phyloP scores from a whole-genome alignment of 192 early-diverging fungal genomes.

The Coemansia sp. region DNA sequence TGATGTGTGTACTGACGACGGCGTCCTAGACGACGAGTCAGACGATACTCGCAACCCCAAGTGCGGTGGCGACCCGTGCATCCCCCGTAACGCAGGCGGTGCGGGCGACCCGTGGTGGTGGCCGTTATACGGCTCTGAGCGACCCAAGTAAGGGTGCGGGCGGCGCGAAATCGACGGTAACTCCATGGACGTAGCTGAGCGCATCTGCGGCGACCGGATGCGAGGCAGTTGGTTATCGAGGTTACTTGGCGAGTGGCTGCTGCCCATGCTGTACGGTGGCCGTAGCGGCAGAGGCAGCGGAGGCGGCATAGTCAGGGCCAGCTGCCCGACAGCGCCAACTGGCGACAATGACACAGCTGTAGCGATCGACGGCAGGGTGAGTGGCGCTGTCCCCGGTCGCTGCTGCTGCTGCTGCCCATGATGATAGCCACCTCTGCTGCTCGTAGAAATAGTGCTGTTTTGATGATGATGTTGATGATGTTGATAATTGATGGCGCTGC shows the following conservation, averaged over 20 bases:
- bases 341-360: constrained; percentile 9
- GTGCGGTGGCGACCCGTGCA: constrained; percentile 1
- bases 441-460: neutral
- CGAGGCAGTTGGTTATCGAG: constrained; percentile 33
- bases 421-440: neutral
- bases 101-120: constrained; percentile 4
- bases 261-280: constrained; percentile 30
- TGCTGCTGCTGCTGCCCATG: neutral
- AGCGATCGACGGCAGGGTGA: constrained; percentile 33
- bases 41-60: neutral
- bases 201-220: constrained; percentile 34
- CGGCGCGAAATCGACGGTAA: constrained; percentile 36
- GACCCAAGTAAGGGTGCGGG: constrained; percentile 33
- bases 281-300: constrained; percentile 11
- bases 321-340: neutral
- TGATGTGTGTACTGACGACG: neutral
- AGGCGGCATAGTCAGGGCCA: constrained; percentile 7
- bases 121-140: constrained; percentile 2
- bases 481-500: neutral
- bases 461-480: constrained; percentile 1
- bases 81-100: neutral
- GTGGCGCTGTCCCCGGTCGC: neutral
- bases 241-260: constrained; percentile 19
- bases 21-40: neutral
- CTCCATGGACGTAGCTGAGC: constrained; percentile 25